A percentile compares a stretch with the other conserved stretches of the same genome.
These are phyloP conservation scores for Phytophthora syringae DNA, from an alignment of 352 stramenopile genomes.

Conservation along the genomic window DNA sequence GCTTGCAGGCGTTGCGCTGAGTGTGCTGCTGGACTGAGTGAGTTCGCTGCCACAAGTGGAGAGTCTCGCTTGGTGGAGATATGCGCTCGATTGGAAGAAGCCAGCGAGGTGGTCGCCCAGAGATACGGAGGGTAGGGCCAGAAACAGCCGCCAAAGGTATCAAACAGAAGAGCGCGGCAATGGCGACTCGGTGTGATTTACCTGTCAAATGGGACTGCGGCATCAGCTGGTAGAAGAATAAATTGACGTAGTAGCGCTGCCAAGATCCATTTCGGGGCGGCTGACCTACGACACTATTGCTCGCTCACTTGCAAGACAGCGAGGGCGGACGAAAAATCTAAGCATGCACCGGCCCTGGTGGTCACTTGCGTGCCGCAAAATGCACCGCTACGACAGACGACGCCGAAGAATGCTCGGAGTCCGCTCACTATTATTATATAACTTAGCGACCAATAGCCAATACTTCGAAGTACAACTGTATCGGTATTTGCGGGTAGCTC, in stretches of 20 bases:
- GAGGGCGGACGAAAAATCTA: not conserved
- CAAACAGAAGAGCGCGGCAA: not conserved
- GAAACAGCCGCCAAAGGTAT: conserved; percentile 33
- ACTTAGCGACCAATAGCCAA: not conserved
- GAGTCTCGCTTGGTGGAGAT: not conserved
- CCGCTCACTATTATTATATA: not conserved
- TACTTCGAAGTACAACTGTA: not conserved
- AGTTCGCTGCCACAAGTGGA: not conserved
- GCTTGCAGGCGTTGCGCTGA: no score
- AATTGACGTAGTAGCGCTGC: not conserved
- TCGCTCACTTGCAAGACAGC: not conserved
- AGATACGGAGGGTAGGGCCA: no score
- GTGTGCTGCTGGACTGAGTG: not conserved
- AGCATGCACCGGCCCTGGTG: no score
- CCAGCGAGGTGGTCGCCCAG: conserved; percentile 18
- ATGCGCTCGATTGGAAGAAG: conserved; percentile 21
- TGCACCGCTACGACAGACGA: conserved; percentile 14
- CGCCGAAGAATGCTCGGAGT: conserved; percentile 9
- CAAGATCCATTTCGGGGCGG: conserved; percentile 1
- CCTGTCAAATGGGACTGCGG: conserved; percentile 18
- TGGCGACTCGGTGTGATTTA: conserved; percentile 17
- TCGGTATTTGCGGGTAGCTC: not conserved
- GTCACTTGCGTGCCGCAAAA: conserved; percentile 18
- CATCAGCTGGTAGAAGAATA: conserved; percentile 19
- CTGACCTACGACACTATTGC: no score